Percentiles rank a stretch among this genome's conserved stretches.
These are phyloP conservation scores for Clitopilus passeckerianus DNA, from an alignment of 768 basidiomycete genomes.

Conservation along the genomic window DNA sequence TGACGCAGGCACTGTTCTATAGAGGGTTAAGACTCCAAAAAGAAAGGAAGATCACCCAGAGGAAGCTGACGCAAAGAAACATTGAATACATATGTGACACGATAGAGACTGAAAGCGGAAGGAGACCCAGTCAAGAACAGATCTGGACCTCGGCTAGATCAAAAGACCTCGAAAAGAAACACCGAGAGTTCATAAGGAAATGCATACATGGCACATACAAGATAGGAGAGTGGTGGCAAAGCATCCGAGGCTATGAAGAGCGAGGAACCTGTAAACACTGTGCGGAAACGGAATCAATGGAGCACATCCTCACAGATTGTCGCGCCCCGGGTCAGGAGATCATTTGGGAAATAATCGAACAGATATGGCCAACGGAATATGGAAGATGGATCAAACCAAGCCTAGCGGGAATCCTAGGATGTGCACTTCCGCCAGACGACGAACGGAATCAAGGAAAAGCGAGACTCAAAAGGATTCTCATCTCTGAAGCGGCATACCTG, in stretches of 20 bases:
- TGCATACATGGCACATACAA: slow-evolving; percentile 15
- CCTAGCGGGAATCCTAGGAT: background rate
- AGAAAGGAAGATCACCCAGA: background rate
- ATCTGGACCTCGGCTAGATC: slow-evolving; percentile 8
- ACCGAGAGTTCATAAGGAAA: slow-evolving; percentile 15
- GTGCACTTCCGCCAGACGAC: background rate
- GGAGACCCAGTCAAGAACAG: background rate
- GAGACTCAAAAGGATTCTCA: background rate
- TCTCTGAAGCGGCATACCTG: background rate
- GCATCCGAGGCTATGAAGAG: slow-evolving; percentile 8
- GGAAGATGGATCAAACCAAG: background rate
- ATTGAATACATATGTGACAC: background rate
- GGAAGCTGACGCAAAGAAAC: background rate
- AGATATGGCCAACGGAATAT: slow-evolving; percentile 1
- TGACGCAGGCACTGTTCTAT: background rate
- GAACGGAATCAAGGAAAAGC: background rate
- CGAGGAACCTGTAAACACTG: slow-evolving; percentile 13
- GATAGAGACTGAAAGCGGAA: background rate
- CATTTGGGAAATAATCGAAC: slow-evolving; percentile 9
- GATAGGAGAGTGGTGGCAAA: slow-evolving; percentile 19
- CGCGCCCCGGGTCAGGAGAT: slow-evolving; percentile 12
- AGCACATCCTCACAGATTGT: slow-evolving; percentile 24
- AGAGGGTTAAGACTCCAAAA: background rate
- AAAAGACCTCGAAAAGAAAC: slow-evolving; percentile 2
- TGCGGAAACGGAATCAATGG: slow-evolving; percentile 15